Conservation (phyloP, 2,329 filamentous ascomycete genomes). For the Mycogone perniciosa region DNA sequence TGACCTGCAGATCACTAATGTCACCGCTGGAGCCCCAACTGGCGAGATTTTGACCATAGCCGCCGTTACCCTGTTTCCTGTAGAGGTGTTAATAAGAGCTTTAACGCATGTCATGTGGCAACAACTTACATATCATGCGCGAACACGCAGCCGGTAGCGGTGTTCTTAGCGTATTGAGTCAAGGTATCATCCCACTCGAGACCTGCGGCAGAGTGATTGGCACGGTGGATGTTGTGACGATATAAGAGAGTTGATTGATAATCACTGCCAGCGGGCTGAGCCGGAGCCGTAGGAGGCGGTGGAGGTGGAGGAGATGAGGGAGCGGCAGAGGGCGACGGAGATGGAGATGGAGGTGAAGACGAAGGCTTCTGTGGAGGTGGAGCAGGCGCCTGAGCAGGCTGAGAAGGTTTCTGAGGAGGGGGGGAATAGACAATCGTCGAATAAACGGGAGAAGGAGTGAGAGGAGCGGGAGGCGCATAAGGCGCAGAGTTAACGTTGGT, state of each 20-base stretch:
- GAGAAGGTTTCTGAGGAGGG: neutral
- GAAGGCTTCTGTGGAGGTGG: conserved; percentile 1
- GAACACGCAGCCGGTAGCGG: conserved; percentile 64
- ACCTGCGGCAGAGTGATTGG: conserved; percentile 66
- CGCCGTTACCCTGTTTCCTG: conserved; percentile 51
- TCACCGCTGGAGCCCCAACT: conserved; percentile 44
- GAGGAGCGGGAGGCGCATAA: neutral
- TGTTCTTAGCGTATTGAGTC: conserved; percentile 55
- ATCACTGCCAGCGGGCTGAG: conserved; percentile 16
- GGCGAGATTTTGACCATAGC: conserved; percentile 91
- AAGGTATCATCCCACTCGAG: conserved; percentile 61
- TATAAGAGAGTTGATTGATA: conserved; percentile 45
- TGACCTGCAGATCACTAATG: conserved; percentile 34
- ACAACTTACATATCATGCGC: conserved; percentile 67
- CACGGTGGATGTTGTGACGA: conserved; percentile 81
- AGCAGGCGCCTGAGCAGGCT: neutral
- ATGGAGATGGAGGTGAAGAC: conserved; percentile 1
- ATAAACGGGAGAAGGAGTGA: neutral
- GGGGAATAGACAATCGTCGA: neutral
- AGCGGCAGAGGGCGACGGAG: neutral
- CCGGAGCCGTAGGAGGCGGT: neutral
- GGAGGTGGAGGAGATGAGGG: conserved; percentile 20
- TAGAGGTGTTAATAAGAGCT: conserved; percentile 25
- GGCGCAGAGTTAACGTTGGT: neutral
- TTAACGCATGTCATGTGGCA: neutral